These are phyloP conservation scores for Ustulina deusta DNA, from an alignment of 2,329 filamentous ascomycete genomes.

Conservation along the genomic window DNA sequence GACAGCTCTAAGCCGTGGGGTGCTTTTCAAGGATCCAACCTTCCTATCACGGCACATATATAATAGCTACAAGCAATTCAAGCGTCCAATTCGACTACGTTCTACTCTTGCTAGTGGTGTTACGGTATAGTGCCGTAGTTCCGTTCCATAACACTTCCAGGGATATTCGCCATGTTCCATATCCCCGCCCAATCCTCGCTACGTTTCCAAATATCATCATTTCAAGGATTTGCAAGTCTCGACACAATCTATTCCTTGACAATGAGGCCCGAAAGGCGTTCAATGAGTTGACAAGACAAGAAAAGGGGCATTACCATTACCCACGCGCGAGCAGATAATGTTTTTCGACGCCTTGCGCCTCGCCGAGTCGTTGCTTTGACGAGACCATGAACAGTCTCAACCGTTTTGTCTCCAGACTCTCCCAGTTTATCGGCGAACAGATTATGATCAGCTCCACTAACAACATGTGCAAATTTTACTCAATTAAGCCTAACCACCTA, in stretches of 20 bases:
- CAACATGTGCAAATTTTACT: neutral
- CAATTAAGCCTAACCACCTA: constrained; percentile 12
- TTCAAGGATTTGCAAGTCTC: neutral
- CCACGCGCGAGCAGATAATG: neutral
- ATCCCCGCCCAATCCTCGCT: too few relatives aligned
- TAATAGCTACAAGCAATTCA: too few relatives aligned
- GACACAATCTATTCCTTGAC: neutral
- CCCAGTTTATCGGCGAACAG: constrained; percentile 9
- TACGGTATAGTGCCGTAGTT: too few relatives aligned
- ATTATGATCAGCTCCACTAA: neutral
- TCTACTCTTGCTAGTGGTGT: too few relatives aligned
- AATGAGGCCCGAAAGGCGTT: neutral
- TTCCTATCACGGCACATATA: too few relatives aligned
- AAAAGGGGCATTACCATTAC: neutral
- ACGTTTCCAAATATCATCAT: neutral
- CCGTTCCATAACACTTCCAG: too few relatives aligned
- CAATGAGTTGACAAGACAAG: neutral
- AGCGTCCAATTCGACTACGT: too few relatives aligned
- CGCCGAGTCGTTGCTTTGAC: neutral
- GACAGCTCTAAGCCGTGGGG: neutral
- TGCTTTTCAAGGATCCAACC: neutral
- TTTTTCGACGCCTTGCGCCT: neutral
- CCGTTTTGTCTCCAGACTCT: neutral
- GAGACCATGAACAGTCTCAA: neutral
- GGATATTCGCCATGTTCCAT: neutral